phyloP scores from a whole-genome alignment of 805 yeast genomes.

The Suhomyces prunicola region DNA sequence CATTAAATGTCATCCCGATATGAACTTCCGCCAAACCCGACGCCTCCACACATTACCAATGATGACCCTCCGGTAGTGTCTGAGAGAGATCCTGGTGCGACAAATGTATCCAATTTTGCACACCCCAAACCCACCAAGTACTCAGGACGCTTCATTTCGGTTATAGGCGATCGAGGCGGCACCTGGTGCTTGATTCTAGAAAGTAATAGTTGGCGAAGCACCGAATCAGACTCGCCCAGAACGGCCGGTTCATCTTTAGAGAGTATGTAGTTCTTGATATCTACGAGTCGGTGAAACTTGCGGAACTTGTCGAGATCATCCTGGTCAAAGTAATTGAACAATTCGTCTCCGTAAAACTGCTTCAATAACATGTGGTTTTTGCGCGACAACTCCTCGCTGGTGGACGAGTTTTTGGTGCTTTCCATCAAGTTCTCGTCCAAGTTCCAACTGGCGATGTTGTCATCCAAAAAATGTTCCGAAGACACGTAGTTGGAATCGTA shows the following conservation, averaged over 20 bases:
- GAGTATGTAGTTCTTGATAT: slow-evolving; percentile 11
- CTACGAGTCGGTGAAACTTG: slow-evolving; percentile 17
- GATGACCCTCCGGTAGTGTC: slow-evolving; percentile 15
- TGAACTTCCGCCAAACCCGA: slow-evolving; percentile 11
- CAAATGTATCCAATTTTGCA: background rate
- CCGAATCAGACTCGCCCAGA: background rate
- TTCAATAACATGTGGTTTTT: slow-evolving; percentile 11
- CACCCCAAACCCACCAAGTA: background rate
- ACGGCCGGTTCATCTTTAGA: background rate
- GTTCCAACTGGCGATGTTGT: slow-evolving; percentile 38
- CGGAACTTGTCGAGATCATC: slow-evolving; percentile 25
- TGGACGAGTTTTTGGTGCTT: background rate
- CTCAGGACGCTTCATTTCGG: background rate
- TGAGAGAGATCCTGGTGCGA: slow-evolving; percentile 9
- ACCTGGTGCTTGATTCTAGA: background rate
- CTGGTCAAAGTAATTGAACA: slow-evolving; percentile 20
- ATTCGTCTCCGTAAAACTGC: slow-evolving; percentile 31
- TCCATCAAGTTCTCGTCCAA: slow-evolving; percentile 25
- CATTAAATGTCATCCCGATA: slow-evolving; percentile 13
- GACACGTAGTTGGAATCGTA: slow-evolving; percentile 7
- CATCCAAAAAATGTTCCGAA: slow-evolving; percentile 18
- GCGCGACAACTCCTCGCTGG: background rate
- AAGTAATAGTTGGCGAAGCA: slow-evolving; percentile 1
- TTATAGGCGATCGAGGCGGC: background rate
- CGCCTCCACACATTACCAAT: slow-evolving; percentile 19